phyloP scores from a whole-genome alignment of 2,329 filamentous ascomycete genomes.

The Penicillium hesseltinei region DNA sequence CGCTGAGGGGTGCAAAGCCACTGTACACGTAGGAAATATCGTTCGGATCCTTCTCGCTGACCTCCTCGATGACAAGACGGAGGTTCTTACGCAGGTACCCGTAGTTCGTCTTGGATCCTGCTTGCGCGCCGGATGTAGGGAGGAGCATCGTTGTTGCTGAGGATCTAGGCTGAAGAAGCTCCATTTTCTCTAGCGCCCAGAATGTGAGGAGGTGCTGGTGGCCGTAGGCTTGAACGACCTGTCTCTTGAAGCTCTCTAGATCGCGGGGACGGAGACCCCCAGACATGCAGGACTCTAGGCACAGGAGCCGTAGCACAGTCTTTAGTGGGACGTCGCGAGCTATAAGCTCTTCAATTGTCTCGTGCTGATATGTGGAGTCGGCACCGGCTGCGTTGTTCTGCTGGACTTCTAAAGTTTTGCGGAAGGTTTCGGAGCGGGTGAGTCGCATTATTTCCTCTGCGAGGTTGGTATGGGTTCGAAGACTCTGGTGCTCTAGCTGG shows the following conservation, averaged over 20 bases:
- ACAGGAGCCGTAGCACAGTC: constrained; percentile 81
- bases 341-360: constrained; percentile 92
- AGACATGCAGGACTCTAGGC: constrained; percentile 85
- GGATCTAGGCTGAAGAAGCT: constrained; percentile 74
- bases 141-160: constrained; percentile 79
- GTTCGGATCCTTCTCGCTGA: constrained; percentile 89
- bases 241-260: constrained; percentile 81
- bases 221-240: constrained; percentile 88
- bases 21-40: constrained; percentile 98
- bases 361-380: constrained; percentile 84
- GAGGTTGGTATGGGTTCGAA: constrained; percentile 88
- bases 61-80: constrained; percentile 89
- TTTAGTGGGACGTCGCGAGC: constrained; percentile 76
- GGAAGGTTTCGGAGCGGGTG: constrained; percentile 86
- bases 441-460: constrained; percentile 95
- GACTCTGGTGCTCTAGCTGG: constrained; percentile 86
- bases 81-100: constrained; percentile 81
- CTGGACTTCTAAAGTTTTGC: constrained; percentile 84
- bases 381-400: constrained; percentile 90
- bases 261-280: constrained; percentile 87
- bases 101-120: constrained; percentile 82
- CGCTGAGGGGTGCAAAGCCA: constrained; percentile 88
- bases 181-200: constrained; percentile 81
- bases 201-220: constrained; percentile 93
- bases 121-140: constrained; percentile 63